Base-by-base conservation (phyloP, 306 rosid species). In the Astragalus glycyphyllos region DNA sequence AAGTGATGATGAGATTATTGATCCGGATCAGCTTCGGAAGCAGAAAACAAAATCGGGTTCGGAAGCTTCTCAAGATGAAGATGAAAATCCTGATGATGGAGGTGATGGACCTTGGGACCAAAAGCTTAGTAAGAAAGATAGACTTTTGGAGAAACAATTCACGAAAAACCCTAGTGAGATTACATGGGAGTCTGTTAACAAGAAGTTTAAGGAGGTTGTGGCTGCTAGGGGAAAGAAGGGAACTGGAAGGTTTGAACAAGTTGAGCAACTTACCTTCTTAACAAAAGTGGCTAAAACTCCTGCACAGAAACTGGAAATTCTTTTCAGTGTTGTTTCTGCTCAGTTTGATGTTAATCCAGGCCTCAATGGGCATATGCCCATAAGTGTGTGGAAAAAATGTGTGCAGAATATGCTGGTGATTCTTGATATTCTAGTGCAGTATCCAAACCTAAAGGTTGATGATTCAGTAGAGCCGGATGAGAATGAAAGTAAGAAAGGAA, bases 191-290 rank as follows among this genome's bases (percentile, higher is more conserved):
- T 82, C 74, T 0, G 99, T 95, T 4, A 91, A 91, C 86, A 91
- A 91, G 82, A 95, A 91, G 69, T 91, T 95, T 65, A 95, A 91
- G 70, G 99, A 95, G 84, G 85, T 95, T 72, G 92, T 95, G 84
- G 96, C 96, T 49, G 99, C 99, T 46, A 83, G 99, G 68, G 97
- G 97, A 6, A 86, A 87, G 84, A 91, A 86, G 76, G 99, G 99
- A 54, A 95, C 99, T 40, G 99, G 99, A 63, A 85, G 97, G 77
- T 91, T 95, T 76, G 99, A 95, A 78, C 97, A 87, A 82, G 96
- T 95, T 44, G 99, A 95, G 78, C 97, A 95, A 81, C 97, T 95
- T 69, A 73, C 97, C 8, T 91, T 95, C 86, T 83, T 95, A 74
- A 89, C 96, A 1, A 95, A 86, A 78, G 99, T 95, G 61, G 99